Conservation (phyloP, 768 basidiomycete genomes). For the Lactifluus piperatus region DNA sequence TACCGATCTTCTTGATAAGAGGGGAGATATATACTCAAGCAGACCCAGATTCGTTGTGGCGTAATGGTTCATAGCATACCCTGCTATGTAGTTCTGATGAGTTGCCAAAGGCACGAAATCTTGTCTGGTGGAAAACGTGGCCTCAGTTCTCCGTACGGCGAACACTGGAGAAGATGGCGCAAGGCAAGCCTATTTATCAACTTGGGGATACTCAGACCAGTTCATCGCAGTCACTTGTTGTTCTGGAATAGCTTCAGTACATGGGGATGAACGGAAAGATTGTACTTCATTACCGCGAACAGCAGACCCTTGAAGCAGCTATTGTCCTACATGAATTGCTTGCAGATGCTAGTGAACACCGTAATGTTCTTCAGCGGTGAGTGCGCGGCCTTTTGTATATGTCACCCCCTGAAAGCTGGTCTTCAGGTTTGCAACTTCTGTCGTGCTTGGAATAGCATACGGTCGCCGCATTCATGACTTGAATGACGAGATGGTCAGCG, state of each 20-base stretch:
- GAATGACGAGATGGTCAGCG: constrained; percentile 3
- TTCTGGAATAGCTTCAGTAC: constrained; percentile 3
- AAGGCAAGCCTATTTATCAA: not conserved
- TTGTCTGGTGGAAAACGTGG: constrained; percentile 12
- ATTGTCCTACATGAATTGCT: constrained; percentile 14
- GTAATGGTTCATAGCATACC: not conserved
- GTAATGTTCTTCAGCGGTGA: constrained; percentile 4
- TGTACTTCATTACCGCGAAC: constrained; percentile 4
- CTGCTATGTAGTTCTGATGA: not conserved
- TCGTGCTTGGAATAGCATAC: constrained; percentile 5
- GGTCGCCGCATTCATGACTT: constrained; percentile 5
- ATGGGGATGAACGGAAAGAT: constrained; percentile 9
- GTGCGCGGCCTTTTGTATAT: not conserved
- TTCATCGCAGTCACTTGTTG: not conserved
- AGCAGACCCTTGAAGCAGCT: constrained; percentile 9
- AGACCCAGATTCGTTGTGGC: constrained; percentile 13
- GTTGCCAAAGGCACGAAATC: constrained; percentile 9
- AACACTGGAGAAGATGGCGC: constrained; percentile 10
- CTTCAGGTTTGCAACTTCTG: constrained; percentile 7
- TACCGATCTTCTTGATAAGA: constrained; percentile 12
- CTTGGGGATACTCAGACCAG: not conserved
- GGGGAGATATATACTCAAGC: constrained; percentile 18
- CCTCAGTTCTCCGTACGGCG: not conserved
- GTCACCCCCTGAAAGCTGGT: too few relatives aligned
- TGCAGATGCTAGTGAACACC: not conserved